Conservation (phyloP, 768 basidiomycete genomes). For the Psilocybe subaeruginosa region DNA sequence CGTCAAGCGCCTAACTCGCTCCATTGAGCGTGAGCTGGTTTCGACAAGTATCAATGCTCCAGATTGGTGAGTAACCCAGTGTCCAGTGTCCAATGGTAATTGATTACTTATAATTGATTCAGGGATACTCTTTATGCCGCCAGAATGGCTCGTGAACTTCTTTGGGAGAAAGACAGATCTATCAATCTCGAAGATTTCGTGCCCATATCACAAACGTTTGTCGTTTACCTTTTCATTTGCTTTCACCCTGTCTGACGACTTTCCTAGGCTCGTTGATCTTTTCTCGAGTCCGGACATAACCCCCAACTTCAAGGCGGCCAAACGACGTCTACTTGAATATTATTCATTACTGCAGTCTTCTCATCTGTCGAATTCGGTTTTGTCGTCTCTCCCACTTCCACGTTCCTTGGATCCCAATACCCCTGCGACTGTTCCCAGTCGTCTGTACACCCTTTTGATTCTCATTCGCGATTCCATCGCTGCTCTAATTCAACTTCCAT, state of each 20-base stretch:
- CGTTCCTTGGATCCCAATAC: slow-evolving; percentile 78
- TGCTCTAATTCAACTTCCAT: slow-evolving; percentile 75
- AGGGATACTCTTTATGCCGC: slow-evolving; percentile 93
- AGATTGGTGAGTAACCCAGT: slow-evolving; percentile 72
- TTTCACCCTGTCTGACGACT: slow-evolving; percentile 10
- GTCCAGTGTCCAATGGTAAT: not conserved
- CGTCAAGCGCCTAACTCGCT: slow-evolving; percentile 83
- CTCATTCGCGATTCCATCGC: slow-evolving; percentile 80
- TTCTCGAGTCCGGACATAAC: slow-evolving; percentile 73
- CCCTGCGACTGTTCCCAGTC: slow-evolving; percentile 78
- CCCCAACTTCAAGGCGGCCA: slow-evolving; percentile 61
- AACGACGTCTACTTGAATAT: slow-evolving; percentile 79
- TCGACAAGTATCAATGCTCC: slow-evolving; percentile 88
- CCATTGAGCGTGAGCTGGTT: slow-evolving; percentile 70
- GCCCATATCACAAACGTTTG: slow-evolving; percentile 88
- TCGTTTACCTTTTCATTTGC: slow-evolving; percentile 16
- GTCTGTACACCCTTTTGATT: slow-evolving; percentile 77
- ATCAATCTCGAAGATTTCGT: slow-evolving; percentile 85
- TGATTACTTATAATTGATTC: slow-evolving; percentile 3
- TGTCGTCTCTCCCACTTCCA: slow-evolving; percentile 85
- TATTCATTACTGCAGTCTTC: slow-evolving; percentile 85
- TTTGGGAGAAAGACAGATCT: slow-evolving; percentile 85
- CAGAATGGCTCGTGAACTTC: slow-evolving; percentile 88
- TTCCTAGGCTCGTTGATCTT: slow-evolving; percentile 80
- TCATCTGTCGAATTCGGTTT: slow-evolving; percentile 81